Conservation (phyloP, 768 basidiomycete genomes). For the Fibroporia radiculosa region DNA sequence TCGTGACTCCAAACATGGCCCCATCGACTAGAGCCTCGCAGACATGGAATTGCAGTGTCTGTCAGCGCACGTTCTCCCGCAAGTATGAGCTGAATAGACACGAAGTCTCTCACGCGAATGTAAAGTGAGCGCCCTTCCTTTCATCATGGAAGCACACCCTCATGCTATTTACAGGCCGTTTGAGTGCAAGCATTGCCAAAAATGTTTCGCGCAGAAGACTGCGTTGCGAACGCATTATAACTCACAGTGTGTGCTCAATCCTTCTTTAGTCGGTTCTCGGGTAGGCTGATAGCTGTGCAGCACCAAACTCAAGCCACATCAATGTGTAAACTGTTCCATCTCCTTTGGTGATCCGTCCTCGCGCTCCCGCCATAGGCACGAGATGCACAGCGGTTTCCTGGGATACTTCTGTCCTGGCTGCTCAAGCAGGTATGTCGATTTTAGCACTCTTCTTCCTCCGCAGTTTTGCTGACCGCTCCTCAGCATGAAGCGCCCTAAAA, state of each 20-base stretch:
- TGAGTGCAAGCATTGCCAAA: slow-evolving; percentile 43
- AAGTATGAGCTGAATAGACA: slow-evolving; percentile 60
- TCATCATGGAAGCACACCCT: too few species aligned
- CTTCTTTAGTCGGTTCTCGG: neutral
- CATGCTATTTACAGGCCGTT: slow-evolving; percentile 34
- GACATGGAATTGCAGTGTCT: too few species aligned
- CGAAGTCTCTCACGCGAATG: slow-evolving; percentile 37
- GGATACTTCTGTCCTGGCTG: slow-evolving; percentile 38
- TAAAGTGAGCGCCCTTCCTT: slow-evolving; percentile 39
- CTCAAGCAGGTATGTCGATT: slow-evolving; percentile 33
- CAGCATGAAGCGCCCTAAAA: slow-evolving; percentile 60
- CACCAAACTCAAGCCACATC: slow-evolving; percentile 36
- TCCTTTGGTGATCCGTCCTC: slow-evolving; percentile 11
- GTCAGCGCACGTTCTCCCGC: slow-evolving; percentile 36
- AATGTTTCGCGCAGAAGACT: slow-evolving; percentile 49
- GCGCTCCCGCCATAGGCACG: slow-evolving; percentile 8
- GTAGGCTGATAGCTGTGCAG: slow-evolving; percentile 10
- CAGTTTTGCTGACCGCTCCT: neutral
- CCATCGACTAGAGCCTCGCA: too few species aligned
- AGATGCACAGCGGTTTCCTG: slow-evolving; percentile 4
- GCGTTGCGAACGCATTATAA: slow-evolving; percentile 60
- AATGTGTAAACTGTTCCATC: slow-evolving; percentile 17
- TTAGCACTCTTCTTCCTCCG: neutral
- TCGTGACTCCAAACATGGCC: too few species aligned
- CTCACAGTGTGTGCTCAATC: slow-evolving; percentile 44